Percentiles rank a stretch among this genome's conserved stretches.
Evolutionary conservation across 352 stramenopile genomes (phyloP).

Genomic region (Pythium pectinolyticum): DNA sequence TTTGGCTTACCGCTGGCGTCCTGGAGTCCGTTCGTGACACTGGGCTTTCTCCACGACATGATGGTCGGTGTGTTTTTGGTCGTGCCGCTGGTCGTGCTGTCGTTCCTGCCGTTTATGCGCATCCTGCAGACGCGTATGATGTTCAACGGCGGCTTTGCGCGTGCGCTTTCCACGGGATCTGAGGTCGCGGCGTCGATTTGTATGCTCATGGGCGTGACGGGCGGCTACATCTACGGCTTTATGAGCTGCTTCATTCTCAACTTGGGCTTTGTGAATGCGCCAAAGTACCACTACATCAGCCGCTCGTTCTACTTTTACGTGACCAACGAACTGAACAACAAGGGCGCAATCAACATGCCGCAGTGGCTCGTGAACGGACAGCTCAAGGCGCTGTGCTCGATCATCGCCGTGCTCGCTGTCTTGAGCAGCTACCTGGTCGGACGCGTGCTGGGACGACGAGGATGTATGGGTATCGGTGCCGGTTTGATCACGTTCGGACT

Average conservation of each 20-base stretch:
- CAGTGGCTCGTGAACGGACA: slow-evolving; percentile 55
- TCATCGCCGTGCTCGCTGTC: slow-evolving; percentile 52
- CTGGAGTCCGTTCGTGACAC: slow-evolving; percentile 62
- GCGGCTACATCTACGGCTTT: slow-evolving; percentile 79
- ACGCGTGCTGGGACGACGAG: slow-evolving; percentile 55
- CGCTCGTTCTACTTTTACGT: slow-evolving; percentile 76
- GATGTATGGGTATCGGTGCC: slow-evolving; percentile 59
- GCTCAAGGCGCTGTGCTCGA: slow-evolving; percentile 52
- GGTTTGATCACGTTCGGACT: slow-evolving; percentile 51
- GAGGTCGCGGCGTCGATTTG: slow-evolving; percentile 81
- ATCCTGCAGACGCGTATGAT: slow-evolving; percentile 86
- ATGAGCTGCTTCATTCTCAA: slow-evolving; percentile 66
- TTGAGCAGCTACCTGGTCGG: slow-evolving; percentile 55
- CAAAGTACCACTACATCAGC: slow-evolving; percentile 73
- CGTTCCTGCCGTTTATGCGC: slow-evolving; percentile 82
- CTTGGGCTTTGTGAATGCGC: slow-evolving; percentile 77
- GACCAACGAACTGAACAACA: slow-evolving; percentile 31
- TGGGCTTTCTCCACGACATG: slow-evolving; percentile 89
- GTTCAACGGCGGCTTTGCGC: slow-evolving; percentile 86
- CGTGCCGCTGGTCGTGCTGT: slow-evolving; percentile 69
- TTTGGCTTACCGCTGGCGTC: slow-evolving; percentile 63
- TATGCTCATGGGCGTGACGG: slow-evolving; percentile 73
- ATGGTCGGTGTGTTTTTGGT: slow-evolving; percentile 80
- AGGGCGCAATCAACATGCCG: slow-evolving; percentile 40
- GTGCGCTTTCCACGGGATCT: slow-evolving; percentile 69